Evolutionary conservation across 345 rosid species (phyloP).

Genomic region (Nephelium lappaceum): DNA sequence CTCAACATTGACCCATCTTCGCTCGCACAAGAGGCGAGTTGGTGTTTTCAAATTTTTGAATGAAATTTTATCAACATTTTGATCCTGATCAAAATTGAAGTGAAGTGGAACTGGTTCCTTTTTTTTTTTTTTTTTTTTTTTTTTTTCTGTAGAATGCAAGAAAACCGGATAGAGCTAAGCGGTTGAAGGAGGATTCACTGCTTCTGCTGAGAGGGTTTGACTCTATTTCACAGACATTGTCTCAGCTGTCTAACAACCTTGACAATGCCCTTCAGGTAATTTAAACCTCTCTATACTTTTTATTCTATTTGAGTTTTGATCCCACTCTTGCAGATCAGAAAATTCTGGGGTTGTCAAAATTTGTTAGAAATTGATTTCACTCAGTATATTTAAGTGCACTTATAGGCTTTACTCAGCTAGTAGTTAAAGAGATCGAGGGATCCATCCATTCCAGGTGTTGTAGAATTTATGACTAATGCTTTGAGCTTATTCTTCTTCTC

Average conservation of each 20-base stretch:
- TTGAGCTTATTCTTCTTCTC: conserved; percentile 3
- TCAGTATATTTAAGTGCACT: too few relatives aligned
- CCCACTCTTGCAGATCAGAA: background rate
- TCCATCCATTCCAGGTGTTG: too few relatives aligned
- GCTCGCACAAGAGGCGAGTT: conserved; percentile 24
- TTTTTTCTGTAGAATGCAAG: conserved; percentile 12
- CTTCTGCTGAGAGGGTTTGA: conserved; percentile 91
- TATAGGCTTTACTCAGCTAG: background rate
- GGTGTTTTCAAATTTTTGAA: background rate
- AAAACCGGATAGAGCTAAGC: conserved; percentile 47
- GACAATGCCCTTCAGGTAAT: conserved; percentile 88
- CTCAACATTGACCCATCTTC: conserved; percentile 12
- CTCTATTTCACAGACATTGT: conserved; percentile 69
- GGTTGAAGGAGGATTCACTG: conserved; percentile 75
- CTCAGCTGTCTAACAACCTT: conserved; percentile 75
- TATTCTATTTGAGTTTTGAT: background rate
- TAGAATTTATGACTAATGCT: background rate
- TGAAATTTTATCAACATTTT: background rate
- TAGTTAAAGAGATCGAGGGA: background rate
- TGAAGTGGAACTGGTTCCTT: background rate
- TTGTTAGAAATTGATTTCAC: too few relatives aligned
- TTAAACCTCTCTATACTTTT: background rate
- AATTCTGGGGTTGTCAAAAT: background rate
- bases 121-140: background rate
- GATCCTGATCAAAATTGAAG: background rate